A percentile compares a stretch with the other conserved stretches of the same genome.
Evolutionary conservation across 345 rosid species (phyloP).

Genomic region (Citropsis articulata): DNA sequence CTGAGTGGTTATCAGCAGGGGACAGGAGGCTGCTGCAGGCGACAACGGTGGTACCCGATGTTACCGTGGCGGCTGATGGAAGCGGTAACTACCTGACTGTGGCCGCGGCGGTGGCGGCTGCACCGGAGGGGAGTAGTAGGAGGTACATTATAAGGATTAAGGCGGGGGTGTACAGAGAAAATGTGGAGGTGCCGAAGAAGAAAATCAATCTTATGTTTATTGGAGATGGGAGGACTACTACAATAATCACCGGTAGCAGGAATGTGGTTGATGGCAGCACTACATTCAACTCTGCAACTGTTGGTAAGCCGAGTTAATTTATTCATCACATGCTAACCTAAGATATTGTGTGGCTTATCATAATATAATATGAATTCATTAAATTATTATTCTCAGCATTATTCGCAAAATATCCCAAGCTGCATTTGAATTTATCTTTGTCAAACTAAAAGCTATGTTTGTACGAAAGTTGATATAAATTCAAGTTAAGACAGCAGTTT

Average conservation of each 20-base stretch:
- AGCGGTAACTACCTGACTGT: slow-evolving; percentile 66
- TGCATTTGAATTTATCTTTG: too few relatives aligned
- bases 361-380: too few relatives aligned
- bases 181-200: slow-evolving; percentile 63
- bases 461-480: too few relatives aligned
- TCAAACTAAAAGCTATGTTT: too few relatives aligned
- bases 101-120: slow-evolving; percentile 65
- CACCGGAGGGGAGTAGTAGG: slow-evolving; percentile 55
- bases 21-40: slow-evolving; percentile 75
- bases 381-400: too few relatives aligned
- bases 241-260: slow-evolving; percentile 69
- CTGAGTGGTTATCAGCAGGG: slow-evolving; percentile 73
- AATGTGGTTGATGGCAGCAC: slow-evolving; percentile 89
- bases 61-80: slow-evolving; percentile 82
- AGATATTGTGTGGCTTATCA: too few relatives aligned
- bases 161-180: slow-evolving; percentile 79
- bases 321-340: neutral
- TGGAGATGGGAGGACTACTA: slow-evolving; percentile 72
- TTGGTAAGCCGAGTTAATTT: slow-evolving; percentile 45
- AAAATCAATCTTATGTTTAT: slow-evolving; percentile 75
- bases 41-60: slow-evolving; percentile 49
- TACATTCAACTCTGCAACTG: slow-evolving; percentile 84
- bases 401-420: too few relatives aligned
- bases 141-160: slow-evolving; percentile 71
- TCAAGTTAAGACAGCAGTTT: too few relatives aligned